A percentile compares a stretch with the other conserved stretches of the same genome.
Evolutionary conservation across 1,139 yeast genomes (phyloP).

Genomic region (Lodderomyces pseudojiufengensis): DNA sequence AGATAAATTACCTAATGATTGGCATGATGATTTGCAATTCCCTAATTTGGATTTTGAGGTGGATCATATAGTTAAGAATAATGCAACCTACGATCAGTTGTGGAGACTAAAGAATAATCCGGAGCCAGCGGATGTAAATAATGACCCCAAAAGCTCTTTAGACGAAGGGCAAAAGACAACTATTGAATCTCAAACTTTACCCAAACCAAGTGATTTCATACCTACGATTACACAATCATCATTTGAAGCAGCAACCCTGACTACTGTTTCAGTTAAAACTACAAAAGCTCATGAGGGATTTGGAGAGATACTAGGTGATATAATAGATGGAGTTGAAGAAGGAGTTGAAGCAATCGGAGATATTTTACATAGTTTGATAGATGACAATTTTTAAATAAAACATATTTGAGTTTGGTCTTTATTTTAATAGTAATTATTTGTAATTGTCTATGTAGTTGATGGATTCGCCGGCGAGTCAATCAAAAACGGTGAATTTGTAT

Average conservation of each 20-base stretch:
- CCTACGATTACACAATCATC: slow-evolving; percentile 4
- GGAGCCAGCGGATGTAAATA: not conserved
- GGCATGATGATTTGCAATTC: slow-evolving; percentile 54
- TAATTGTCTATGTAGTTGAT: not conserved
- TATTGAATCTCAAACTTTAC: slow-evolving; percentile 27
- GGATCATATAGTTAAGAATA: slow-evolving; percentile 38
- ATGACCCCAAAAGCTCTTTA: not conserved
- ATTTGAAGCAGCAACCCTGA: not conserved
- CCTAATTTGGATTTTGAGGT: slow-evolving; percentile 57
- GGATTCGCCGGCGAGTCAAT: slow-evolving; percentile 12
- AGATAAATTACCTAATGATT: slow-evolving; percentile 40
- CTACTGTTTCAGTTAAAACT: slow-evolving; percentile 6
- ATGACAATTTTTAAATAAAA: slow-evolving; percentile 8
- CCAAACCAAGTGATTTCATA: slow-evolving; percentile 35
- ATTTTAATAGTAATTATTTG: not conserved
- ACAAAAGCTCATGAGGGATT: slow-evolving; percentile 15
- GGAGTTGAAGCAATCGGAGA: slow-evolving; percentile 17
- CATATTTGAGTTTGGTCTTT: not conserved
- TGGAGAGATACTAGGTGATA: slow-evolving; percentile 22
- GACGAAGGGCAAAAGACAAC: slow-evolving; percentile 14
- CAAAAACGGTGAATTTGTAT: slow-evolving; percentile 28
- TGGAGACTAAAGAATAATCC: slow-evolving; percentile 26
- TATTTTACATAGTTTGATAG: slow-evolving; percentile 16
- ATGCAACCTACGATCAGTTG: slow-evolving; percentile 52
- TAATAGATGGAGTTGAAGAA: slow-evolving; percentile 31